These are phyloP conservation scores for Zopfia rhizophila DNA, from an alignment of 2,329 filamentous ascomycete species.

Conservation along the genomic window DNA sequence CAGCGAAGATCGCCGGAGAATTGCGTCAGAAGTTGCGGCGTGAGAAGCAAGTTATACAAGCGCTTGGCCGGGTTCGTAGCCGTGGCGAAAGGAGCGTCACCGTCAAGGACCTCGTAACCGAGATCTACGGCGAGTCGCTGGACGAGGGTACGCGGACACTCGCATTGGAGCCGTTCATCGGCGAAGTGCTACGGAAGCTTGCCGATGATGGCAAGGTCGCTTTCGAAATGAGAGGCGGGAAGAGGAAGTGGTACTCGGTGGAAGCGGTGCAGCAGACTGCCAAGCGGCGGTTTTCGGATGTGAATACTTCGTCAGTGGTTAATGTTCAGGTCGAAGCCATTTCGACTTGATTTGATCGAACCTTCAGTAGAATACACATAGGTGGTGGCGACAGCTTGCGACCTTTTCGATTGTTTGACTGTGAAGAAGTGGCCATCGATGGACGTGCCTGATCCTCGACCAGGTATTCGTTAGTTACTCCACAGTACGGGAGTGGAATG, in stretches of 20 bases:
- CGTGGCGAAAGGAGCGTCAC: constrained; percentile 49
- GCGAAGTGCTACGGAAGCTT: constrained; percentile 73
- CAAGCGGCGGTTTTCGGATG: not conserved
- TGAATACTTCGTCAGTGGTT: too few species aligned
- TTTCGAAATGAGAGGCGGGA: constrained; percentile 33
- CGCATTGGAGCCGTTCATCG: constrained; percentile 83
- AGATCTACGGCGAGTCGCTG: constrained; percentile 54
- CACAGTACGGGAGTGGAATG: too few species aligned
- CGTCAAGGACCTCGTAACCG: constrained; percentile 55
- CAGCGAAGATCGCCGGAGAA: constrained; percentile 51
- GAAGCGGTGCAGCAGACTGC: constrained; percentile 3
- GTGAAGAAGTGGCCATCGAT: too few species aligned
- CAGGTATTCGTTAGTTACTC: too few species aligned
- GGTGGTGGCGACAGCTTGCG: too few species aligned
- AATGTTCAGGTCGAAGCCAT: too few species aligned
- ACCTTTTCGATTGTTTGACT: too few species aligned
- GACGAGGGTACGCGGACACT: constrained; percentile 56
- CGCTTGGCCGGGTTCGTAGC: constrained; percentile 38
- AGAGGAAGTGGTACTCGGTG: constrained; percentile 35
- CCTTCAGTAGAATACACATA: too few species aligned
- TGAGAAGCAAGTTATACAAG: constrained; percentile 53
- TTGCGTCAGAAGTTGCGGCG: constrained; percentile 52
- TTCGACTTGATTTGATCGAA: too few species aligned
- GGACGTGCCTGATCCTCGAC: too few species aligned
- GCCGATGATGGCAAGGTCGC: constrained; percentile 40